Percentiles rank a stretch among this genome's conserved stretches.
These are phyloP conservation scores for Rhododendron williamsianum DNA, from an alignment of 148 eudicot genomes.

Conservation along the genomic window DNA sequence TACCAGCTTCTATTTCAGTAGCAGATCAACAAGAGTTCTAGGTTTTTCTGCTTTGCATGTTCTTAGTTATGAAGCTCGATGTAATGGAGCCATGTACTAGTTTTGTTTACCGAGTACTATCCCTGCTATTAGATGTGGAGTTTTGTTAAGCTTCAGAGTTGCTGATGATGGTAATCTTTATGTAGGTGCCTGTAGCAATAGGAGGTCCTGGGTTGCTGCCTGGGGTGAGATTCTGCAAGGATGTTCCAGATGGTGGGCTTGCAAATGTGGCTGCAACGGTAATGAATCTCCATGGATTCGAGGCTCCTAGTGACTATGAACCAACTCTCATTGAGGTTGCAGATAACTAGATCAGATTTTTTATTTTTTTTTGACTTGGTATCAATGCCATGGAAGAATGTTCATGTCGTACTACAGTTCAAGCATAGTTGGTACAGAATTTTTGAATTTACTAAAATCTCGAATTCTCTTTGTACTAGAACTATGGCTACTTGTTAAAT, in stretches of 20 bases:
- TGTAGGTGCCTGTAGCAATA: conserved; percentile 83
- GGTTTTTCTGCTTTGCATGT: neutral
- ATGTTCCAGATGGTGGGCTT: conserved; percentile 68
- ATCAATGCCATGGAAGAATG: neutral
- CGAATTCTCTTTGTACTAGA: neutral
- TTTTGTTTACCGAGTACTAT: neutral
- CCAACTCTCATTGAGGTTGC: conserved; percentile 79
- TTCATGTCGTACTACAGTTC: neutral
- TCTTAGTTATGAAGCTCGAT: neutral
- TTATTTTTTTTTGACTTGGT: neutral
- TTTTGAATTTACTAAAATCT: neutral
- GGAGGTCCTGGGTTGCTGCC: conserved; percentile 88
- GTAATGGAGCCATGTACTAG: neutral
- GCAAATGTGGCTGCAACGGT: conserved; percentile 93
- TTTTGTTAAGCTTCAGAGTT: neutral
- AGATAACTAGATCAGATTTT: conserved; percentile 27
- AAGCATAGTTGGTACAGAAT: neutral
- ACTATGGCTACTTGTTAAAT: neutral
- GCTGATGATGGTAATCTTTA: neutral
- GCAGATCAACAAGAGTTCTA: neutral
- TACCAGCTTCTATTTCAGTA: neutral
- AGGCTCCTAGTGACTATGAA: conserved; percentile 83
- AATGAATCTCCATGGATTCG: conserved; percentile 81
- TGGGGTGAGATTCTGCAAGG: conserved; percentile 75
- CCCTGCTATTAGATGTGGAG: neutral